A percentile compares a stretch with the other conserved stretches of the same genome.
phyloP scores from a whole-genome alignment of 768 basidiomycete species.

The Leccinum sublutescens region DNA sequence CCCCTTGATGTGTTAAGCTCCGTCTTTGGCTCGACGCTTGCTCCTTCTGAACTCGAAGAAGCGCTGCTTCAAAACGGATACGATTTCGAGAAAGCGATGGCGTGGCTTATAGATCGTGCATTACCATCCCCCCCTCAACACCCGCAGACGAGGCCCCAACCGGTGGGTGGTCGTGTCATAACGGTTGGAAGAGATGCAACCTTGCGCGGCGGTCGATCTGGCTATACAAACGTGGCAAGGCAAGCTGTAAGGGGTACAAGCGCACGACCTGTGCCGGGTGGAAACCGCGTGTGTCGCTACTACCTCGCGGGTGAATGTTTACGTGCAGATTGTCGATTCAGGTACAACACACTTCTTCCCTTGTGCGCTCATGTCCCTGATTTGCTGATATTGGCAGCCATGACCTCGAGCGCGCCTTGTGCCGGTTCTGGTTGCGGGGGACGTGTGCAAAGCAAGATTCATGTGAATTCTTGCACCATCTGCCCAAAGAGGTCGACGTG shows the following conservation, averaged over 20 bases:
- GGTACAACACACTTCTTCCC: conserved; percentile 49
- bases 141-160: conserved; percentile 47
- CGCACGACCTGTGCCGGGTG: conserved; percentile 43
- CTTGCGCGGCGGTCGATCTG: conserved; percentile 45
- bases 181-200: conserved; percentile 57
- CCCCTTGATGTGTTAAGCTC: conserved; percentile 95
- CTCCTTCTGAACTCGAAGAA: conserved; percentile 90
- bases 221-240: conserved; percentile 25
- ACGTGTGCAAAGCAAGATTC: conserved; percentile 95
- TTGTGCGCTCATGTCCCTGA: conserved; percentile 7
- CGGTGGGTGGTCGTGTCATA: conserved; percentile 66
- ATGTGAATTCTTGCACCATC: conserved; percentile 94
- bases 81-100: conserved; percentile 96
- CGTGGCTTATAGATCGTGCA: conserved; percentile 82
- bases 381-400: conserved; percentile 52
- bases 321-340: conserved; percentile 95
- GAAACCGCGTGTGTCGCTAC: conserved; percentile 85
- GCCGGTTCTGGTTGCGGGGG: conserved; percentile 97
- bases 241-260: conserved; percentile 26
- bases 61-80: conserved; percentile 85
- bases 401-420: conserved; percentile 90
- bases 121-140: conserved; percentile 45
- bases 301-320: conserved; percentile 96
- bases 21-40: conserved; percentile 88
- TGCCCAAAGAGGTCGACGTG: conserved; percentile 85